Evolutionary conservation across 2,329 filamentous ascomycete genomes (phyloP).

Genomic region (Xylaria arbuscula): DNA sequence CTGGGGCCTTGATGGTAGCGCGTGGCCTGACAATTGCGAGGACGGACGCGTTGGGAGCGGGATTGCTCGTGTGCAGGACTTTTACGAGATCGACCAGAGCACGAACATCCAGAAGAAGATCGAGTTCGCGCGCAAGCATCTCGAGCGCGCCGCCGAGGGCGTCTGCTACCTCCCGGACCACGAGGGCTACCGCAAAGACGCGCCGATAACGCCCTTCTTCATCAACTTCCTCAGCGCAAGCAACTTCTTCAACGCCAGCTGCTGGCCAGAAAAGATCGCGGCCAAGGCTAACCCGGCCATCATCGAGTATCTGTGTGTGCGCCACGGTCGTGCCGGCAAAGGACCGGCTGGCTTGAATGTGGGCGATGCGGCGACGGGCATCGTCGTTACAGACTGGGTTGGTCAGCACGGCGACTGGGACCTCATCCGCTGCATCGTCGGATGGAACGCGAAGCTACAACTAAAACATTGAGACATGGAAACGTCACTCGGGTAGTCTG

Average conservation of each 20-base stretch:
- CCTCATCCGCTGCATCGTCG: slow-evolving; percentile 84
- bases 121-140: slow-evolving; percentile 75
- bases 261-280: slow-evolving; percentile 94
- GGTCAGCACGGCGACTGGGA: slow-evolving; percentile 91
- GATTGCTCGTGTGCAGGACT: slow-evolving; percentile 88
- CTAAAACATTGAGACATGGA: slow-evolving; percentile 53
- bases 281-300: slow-evolving; percentile 85
- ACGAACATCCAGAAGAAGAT: slow-evolving; percentile 86
- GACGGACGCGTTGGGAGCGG: slow-evolving; percentile 77
- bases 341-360: slow-evolving; percentile 63
- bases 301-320: slow-evolving; percentile 69
- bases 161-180: slow-evolving; percentile 58
- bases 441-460: slow-evolving; percentile 82
- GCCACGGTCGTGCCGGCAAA: slow-evolving; percentile 64
- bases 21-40: slow-evolving; percentile 90
- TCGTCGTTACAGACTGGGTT: slow-evolving; percentile 95
- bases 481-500: neutral
- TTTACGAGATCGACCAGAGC: slow-evolving; percentile 85
- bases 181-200: slow-evolving; percentile 41
- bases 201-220: slow-evolving; percentile 71
- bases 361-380: slow-evolving; percentile 82
- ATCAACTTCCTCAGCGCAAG: slow-evolving; percentile 91
- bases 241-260: slow-evolving; percentile 92
- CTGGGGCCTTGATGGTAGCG: slow-evolving; percentile 70
- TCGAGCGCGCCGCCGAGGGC: slow-evolving; percentile 74